phyloP scores from a whole-genome alignment of 108 stramenopile species.

The Fistulifera pelliculosa region DNA sequence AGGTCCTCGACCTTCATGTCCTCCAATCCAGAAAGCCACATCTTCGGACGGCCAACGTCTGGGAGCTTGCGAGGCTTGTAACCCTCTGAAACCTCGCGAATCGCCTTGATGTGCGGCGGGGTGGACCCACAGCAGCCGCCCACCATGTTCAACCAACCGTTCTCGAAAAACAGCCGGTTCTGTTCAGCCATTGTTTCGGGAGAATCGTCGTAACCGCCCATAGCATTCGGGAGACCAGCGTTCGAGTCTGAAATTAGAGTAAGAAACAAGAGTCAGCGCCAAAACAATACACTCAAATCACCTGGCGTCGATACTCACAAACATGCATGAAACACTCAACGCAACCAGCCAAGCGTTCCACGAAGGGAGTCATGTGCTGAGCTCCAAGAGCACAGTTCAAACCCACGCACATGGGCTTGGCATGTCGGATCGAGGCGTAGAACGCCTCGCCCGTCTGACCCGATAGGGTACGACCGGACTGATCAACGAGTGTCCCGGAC shows the following conservation, averaged over 20 bases:
- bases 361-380: slow-evolving; percentile 72
- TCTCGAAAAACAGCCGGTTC: slow-evolving; percentile 61
- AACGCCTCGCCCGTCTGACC: slow-evolving; percentile 96
- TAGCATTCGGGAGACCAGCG: slow-evolving; percentile 81
- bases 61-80: slow-evolving; percentile 35
- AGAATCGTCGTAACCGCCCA: slow-evolving; percentile 85
- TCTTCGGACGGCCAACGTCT: slow-evolving; percentile 32
- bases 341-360: slow-evolving; percentile 50
- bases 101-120: slow-evolving; percentile 81
- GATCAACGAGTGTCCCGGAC: slow-evolving; percentile 94
- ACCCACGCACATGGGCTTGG: slow-evolving; percentile 89
- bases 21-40: slow-evolving; percentile 79
- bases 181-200: slow-evolving; percentile 69
- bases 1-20: slow-evolving; percentile 57
- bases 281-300: too few relatives aligned
- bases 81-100: slow-evolving; percentile 38
- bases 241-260: slow-evolving; percentile 46
- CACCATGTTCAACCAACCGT: slow-evolving; percentile 73
- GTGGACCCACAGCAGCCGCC: slow-evolving; percentile 89
- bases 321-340: slow-evolving; percentile 80
- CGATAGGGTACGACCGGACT: slow-evolving; percentile 89
- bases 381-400: slow-evolving; percentile 89
- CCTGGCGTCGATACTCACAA: slow-evolving; percentile 15
- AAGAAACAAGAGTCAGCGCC: too few relatives aligned
- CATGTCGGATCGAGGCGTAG: slow-evolving; percentile 90